Evolutionary conservation across 2,329 filamentous ascomycete species (phyloP).

Genomic region (Pseudocercospora vitis): DNA sequence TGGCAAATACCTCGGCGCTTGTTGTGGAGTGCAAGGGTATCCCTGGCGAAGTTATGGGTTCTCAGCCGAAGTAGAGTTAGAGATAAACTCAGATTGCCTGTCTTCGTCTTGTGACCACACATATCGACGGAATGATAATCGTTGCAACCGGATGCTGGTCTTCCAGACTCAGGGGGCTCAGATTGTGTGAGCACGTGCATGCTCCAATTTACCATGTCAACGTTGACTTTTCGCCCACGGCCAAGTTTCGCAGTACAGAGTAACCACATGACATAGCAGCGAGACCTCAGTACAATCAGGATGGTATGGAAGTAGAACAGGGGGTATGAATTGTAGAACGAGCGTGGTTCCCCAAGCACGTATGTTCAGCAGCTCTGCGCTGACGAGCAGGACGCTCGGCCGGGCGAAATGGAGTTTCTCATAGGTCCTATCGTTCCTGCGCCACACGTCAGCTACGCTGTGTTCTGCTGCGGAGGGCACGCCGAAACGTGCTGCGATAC

Average conservation of each 20-base stretch:
- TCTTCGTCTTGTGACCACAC: slow-evolving; percentile 1
- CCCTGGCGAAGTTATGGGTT: slow-evolving; percentile 1
- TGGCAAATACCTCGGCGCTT: neutral
- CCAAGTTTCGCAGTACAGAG: neutral
- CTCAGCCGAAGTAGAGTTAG: neutral
- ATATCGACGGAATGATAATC: neutral
- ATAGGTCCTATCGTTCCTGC: slow-evolving; percentile 5
- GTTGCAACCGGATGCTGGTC: slow-evolving; percentile 3
- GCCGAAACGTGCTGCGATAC: neutral
- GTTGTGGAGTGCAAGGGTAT: neutral
- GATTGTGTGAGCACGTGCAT: neutral
- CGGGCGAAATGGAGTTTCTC: neutral
- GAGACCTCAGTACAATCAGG: too few relatives aligned
- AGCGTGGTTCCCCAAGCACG: neutral
- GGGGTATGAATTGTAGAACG: neutral
- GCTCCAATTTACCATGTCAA: slow-evolving; percentile 1
- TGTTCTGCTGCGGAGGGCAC: neutral
- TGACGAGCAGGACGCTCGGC: neutral
- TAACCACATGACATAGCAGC: too few relatives aligned
- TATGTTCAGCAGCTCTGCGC: neutral
- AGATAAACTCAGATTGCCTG: neutral
- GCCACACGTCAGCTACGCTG: neutral
- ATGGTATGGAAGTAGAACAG: neutral
- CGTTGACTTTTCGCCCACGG: neutral
- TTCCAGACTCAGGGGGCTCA: neutral